Evolutionary conservation across 73 alveolate species (phyloP), one percentile per base, ranked within the genome.

Genomic region (Breviolum minutum): DNA sequence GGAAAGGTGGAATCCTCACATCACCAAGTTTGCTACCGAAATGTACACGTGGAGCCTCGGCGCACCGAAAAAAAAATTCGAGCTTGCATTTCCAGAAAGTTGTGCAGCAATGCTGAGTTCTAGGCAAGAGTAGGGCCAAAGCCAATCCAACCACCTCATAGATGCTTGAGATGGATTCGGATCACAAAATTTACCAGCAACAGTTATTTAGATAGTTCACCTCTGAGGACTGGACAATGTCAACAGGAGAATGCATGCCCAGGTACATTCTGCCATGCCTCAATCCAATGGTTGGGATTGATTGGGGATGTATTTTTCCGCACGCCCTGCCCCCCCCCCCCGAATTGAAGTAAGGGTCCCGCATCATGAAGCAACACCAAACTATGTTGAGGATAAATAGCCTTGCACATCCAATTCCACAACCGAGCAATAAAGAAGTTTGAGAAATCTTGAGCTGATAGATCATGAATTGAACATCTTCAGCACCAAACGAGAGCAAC

Each of bases 261-360:
- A 92, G 40, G 89, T 92, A 92, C 68, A 92, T 48, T 14, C 97
- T 89, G 6, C 97, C 97, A 54, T 74, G 83, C 97, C 97, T 92
- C 6, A n/a, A 14, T 64, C 73, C 6, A n/a, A 14, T 64, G 14
- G 5, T 29, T 26, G 32, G 29, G 9, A 30, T 26, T 10, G 63
- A 8, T 2, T 40, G 54, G 54, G 27, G 81, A 9, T 26, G 79
- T 63, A 26, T 60, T 92, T 92, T 10, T 90, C 14, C 80, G 85
- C 80, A 8, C 97, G 90, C 80, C 97, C 97, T 32, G 81, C 97
- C 97, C 97, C 97, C 97, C 97, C 97, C 89, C 97, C 64, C 85
- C 87, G 62, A 76, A 12, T 27, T 19, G 40, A 62, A 10, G 27
- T 24, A 40, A 82, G 91, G 91, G 0, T 13, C 13, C 6, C 6